Base-by-base conservation (phyloP, 179 eudicot genomes). In the Spinacia oleracea region DNA sequence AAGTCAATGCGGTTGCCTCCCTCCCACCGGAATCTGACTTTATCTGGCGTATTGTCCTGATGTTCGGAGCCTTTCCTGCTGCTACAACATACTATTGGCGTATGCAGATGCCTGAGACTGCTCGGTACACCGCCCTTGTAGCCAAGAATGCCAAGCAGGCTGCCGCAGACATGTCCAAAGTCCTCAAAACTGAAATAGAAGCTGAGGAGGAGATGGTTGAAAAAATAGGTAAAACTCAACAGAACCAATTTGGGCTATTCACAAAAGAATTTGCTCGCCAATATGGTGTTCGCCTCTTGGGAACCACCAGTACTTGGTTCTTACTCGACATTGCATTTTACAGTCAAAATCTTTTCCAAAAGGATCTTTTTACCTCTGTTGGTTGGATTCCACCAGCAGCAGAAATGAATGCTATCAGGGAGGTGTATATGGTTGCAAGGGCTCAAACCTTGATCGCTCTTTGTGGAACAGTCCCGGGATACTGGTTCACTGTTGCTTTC, bases 391-490 rank as follows among this genome's bases (percentile, higher is more conserved):
- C 79, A 46, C 35, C 18, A 0, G 72, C 79, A 32, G 29, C 42
- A 2, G 25, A 48, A 0, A 76, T 76, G 79, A 76, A 32, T 43
- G 79, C 79, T 0, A 34, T 76, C 0, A 29, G 43, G 5, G 78
- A 75, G 31, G 78, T 75, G 2, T 75, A 62, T 51, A 75, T 51
- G 71, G 27, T 75, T 0, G 79, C 79, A 10, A 43, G 79, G n/a
- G 79, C 79, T 14, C 79, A 76, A 43, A 64, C 79, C 46, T 32
- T 85, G 1, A 82, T 85, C 1, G 85, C 84, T 7, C 80, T 87
- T 0, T 87, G 82, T 62, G 81, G 89, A 21, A 87, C 89, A 0
- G 86, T 87, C 11, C 89, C 88, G 0, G 86, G 88, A 0, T 87
- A 85, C 29, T 87, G 86, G 86, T 85, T 87, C 34, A 87, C 83